phyloP scores from a whole-genome alignment of 2,329 filamentous ascomycete species.

The Penicillium sp. region DNA sequence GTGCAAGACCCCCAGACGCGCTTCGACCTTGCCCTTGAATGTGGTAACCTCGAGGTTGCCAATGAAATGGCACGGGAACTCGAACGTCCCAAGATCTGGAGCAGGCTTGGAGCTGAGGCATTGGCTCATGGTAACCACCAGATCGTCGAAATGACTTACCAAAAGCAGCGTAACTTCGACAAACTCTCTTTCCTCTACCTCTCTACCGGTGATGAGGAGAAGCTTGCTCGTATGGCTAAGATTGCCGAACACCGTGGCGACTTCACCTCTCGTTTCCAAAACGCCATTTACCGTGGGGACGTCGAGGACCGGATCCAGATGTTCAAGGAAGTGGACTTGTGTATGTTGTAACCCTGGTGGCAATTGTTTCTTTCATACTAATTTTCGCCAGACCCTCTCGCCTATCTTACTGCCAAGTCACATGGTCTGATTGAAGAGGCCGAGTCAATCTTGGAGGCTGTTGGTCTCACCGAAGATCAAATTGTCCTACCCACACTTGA shows the following conservation, averaged over 20 bases:
- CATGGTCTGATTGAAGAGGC: constrained; percentile 84
- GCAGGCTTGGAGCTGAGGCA: constrained; percentile 72
- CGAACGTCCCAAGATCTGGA: constrained; percentile 87
- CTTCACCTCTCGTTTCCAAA: constrained; percentile 93
- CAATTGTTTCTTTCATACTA: no score
- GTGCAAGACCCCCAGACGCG: constrained; percentile 95
- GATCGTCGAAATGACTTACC: constrained; percentile 95
- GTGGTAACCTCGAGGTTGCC: constrained; percentile 92
- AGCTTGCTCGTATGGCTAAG: constrained; percentile 91
- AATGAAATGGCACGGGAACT: constrained; percentile 97
- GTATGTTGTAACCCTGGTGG: no score
- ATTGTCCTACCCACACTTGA: constrained; percentile 69
- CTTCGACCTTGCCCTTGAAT: constrained; percentile 95
- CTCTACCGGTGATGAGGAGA: constrained; percentile 80
- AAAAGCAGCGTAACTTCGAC: constrained; percentile 95
- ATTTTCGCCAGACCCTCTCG: constrained; percentile 93
- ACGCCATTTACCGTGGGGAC: constrained; percentile 84
- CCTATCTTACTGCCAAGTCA: constrained; percentile 89
- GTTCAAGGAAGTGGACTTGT: constrained; percentile 98
- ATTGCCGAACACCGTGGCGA: constrained; percentile 96
- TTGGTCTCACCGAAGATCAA: constrained; percentile 82
- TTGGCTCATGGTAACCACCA: constrained; percentile 92
- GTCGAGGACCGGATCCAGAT: constrained; percentile 90
- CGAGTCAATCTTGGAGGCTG: constrained; percentile 79
- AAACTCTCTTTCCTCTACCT: constrained; percentile 97